Evolutionary conservation across 805 yeast species (phyloP).

Genomic region (Starmerella gropengiesseri): DNA sequence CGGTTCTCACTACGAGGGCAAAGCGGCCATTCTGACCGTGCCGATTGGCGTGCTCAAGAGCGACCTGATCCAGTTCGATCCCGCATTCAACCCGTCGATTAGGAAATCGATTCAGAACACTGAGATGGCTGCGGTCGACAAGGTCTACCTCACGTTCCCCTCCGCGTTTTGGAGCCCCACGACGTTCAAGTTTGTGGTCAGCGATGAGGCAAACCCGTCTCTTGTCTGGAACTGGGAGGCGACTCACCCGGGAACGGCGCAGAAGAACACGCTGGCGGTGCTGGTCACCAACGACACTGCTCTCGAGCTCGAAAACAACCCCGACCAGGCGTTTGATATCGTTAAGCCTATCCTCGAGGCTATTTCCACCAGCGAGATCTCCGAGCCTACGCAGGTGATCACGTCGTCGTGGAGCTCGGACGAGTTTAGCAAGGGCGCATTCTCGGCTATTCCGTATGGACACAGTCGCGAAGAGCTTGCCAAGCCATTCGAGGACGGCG

Average conservation of each 20-base stretch:
- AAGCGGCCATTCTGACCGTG: constrained; percentile 24
- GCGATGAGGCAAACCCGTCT: constrained; percentile 42
- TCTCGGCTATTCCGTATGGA: constrained; percentile 54
- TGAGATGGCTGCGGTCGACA: constrained; percentile 51
- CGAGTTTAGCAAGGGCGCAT: constrained; percentile 63
- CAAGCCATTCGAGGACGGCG: constrained; percentile 49
- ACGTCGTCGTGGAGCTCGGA: constrained; percentile 57
- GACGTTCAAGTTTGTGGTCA: constrained; percentile 39
- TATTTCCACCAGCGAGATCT: constrained; percentile 20
- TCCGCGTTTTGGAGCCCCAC: constrained; percentile 49
- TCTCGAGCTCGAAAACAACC: constrained; percentile 39
- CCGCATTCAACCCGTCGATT: constrained; percentile 17
- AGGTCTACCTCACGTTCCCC: constrained; percentile 59
- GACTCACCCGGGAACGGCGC: constrained; percentile 31
- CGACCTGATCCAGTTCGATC: constrained; percentile 19
- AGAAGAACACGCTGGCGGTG: constrained; percentile 37
- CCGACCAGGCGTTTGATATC: constrained; percentile 25
- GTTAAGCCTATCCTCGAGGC: constrained; percentile 23
- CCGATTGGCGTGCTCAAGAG: constrained; percentile 24
- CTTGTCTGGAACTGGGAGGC: constrained; percentile 49
- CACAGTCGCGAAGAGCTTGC: constrained; percentile 59
- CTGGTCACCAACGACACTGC: constrained; percentile 64
- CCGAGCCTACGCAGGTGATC: constrained; percentile 34
- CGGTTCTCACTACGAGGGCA: constrained; percentile 20
- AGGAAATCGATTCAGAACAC: constrained; percentile 15